Evolutionary conservation across 2,329 filamentous ascomycete species (phyloP).

Genomic region (Xylariomycetidae sp.): DNA sequence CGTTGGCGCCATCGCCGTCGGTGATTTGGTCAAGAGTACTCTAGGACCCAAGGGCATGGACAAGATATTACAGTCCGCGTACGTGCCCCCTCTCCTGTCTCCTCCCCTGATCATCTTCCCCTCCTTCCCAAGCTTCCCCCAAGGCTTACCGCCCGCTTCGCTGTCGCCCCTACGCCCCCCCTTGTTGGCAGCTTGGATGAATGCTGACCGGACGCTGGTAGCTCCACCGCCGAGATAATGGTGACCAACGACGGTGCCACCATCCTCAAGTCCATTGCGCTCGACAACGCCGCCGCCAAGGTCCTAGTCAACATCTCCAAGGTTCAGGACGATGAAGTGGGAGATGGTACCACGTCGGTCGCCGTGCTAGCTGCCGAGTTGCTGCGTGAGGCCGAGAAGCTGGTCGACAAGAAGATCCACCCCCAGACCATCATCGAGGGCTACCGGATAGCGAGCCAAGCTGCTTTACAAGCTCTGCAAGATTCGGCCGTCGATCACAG

Average conservation of each 20-base stretch:
- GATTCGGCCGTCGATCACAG: constrained; percentile 85
- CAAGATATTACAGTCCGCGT: constrained; percentile 95
- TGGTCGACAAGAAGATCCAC: constrained; percentile 97
- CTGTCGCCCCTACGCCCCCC: background rate
- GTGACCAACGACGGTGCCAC: constrained; percentile 99
- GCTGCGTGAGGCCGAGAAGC: constrained; percentile 90
- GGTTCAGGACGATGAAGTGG: constrained; percentile 97
- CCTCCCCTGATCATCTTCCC: background rate
- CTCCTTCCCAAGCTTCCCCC: background rate
- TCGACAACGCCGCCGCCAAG: constrained; percentile 97
- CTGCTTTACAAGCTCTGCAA: constrained; percentile 78
- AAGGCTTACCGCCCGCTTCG: background rate
- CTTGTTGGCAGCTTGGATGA: constrained; percentile 3
- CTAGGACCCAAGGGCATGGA: constrained; percentile 98
- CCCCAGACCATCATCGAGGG: constrained; percentile 99
- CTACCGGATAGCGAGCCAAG: constrained; percentile 91
- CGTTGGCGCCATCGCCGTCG: constrained; percentile 95
- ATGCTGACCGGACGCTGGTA: constrained; percentile 31
- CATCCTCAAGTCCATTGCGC: constrained; percentile 94
- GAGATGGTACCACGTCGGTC: constrained; percentile 97
- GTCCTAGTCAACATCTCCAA: constrained; percentile 99
- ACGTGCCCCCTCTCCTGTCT: constrained; percentile 33
- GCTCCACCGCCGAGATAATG: constrained; percentile 93
- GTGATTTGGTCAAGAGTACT: constrained; percentile 95
- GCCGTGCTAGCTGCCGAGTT: constrained; percentile 92